Base-by-base conservation (phyloP, 2,329 filamentous ascomycete species). In the Penicillium sp. region DNA sequence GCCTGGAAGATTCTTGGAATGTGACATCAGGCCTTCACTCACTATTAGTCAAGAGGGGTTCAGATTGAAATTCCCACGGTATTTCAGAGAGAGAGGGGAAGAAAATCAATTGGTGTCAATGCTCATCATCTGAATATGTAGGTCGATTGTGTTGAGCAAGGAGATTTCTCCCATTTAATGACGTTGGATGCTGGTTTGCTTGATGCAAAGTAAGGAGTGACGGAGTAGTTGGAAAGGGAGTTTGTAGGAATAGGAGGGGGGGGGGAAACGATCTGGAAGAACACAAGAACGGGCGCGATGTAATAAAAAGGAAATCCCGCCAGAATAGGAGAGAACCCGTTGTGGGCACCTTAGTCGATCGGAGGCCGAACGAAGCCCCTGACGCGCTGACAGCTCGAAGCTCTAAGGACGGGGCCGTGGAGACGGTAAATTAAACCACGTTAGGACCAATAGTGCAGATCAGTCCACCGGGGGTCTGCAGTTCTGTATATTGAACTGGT, bases 241-340 rank as follows among this genome's bases (percentile, higher is more conserved):
- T 59, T 22, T 42, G 58, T 33, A 46, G 53, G 46, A 60, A 56
- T 68, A 55, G 53, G 57, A 51, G 50, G 56, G 55, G 27, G 27
- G 26, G 52, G 61, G 52, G 54, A 56, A 52, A 49, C 43, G 56
- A 58, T 57, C 49, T 54, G 54, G 61, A 55, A 62, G 58, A 61
- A 56, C 57, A 56, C 62, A 62, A 56, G 61, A 66, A 65, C 27
- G 62, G 65, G 63, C 65, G 66, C 62, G 61, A 67, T 63, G 61
- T 64, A 65, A 67, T 61, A 63, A 66, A 63, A 63, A 61, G 64
- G 61, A 64, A 63, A 52, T 67, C 68, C 59, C 67, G 60, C 68
- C 68, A 73, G 57, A 67, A 65, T 70, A 71, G 69, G 69, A 71
- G 71, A 69, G 65, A 71, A 71, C 66, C 74, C 70, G 66, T 69